These are phyloP conservation scores for Brasilioporus rufonigricans DNA, from an alignment of 768 basidiomycete species.

Conservation along the genomic window DNA sequence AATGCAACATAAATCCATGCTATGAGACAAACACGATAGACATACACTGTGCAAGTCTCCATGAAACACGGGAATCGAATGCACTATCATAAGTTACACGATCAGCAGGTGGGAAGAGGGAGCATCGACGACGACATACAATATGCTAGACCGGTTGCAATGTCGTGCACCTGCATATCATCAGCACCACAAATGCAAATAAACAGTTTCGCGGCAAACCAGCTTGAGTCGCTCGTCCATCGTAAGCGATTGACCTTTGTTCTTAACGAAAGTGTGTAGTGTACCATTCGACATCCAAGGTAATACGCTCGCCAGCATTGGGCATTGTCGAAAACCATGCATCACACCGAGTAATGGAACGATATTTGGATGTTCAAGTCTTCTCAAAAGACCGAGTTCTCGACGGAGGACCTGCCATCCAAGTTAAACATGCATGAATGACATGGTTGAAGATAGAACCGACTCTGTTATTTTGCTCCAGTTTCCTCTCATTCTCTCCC, in stretches of 20 bases:
- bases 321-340: not conserved
- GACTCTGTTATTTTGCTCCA: not conserved
- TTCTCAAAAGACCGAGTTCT: not conserved
- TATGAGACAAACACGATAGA: not conserved
- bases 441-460: not conserved
- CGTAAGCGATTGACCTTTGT: not conserved
- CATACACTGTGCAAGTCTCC: not conserved
- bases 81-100: not conserved
- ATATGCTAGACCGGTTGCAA: not conserved
- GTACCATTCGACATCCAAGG: not conserved
- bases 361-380: not conserved
- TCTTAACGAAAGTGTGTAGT: not conserved
- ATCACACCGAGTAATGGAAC: not conserved
- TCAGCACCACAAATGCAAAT: not conserved
- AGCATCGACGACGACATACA: not conserved
- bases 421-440: too few species aligned
- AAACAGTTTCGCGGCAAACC: not conserved
- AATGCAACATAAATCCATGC: not conserved
- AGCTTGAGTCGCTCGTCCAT: not conserved
- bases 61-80: not conserved
- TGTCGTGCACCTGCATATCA: not conserved
- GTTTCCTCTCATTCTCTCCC: not conserved
- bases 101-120: not conserved
- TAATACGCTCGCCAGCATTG: not conserved
- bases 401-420: not conserved